Evolutionary conservation across 176 grass and related monocot genomes (phyloP).

Genomic region (Musa acuminata): DNA sequence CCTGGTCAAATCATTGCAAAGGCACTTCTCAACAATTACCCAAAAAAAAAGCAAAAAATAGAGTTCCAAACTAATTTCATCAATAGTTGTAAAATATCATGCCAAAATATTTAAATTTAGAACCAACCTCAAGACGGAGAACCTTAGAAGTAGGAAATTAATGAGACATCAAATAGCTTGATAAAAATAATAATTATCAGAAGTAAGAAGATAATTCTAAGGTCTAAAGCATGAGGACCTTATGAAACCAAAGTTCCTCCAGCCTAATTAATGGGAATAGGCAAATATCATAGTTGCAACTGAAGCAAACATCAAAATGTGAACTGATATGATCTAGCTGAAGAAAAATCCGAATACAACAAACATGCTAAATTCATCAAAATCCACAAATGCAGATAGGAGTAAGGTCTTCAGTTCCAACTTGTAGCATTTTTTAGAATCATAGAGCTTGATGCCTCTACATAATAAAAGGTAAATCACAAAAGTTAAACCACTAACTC

Average conservation of each 20-base stretch:
- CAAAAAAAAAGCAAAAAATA: neutral
- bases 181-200: neutral
- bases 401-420: neutral
- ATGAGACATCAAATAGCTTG: neutral
- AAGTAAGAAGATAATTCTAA: no score
- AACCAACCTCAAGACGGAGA: no score
- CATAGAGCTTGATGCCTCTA: neutral
- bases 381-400: neutral
- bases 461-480: neutral
- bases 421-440: neutral
- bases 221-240: neutral
- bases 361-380: neutral
- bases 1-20: constrained; percentile 28
- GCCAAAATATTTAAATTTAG: no score
- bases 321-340: no score
- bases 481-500: neutral
- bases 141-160: neutral
- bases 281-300: neutral
- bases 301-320: no score
- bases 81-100: no score
- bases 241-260: neutral
- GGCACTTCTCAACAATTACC: neutral
- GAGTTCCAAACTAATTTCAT: no score
- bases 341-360: no score
- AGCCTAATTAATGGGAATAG: neutral